These are phyloP conservation scores for Phalaenopsis hybrid DNA, from an alignment of 116 monocot genomes.

Conservation along the genomic window DNA sequence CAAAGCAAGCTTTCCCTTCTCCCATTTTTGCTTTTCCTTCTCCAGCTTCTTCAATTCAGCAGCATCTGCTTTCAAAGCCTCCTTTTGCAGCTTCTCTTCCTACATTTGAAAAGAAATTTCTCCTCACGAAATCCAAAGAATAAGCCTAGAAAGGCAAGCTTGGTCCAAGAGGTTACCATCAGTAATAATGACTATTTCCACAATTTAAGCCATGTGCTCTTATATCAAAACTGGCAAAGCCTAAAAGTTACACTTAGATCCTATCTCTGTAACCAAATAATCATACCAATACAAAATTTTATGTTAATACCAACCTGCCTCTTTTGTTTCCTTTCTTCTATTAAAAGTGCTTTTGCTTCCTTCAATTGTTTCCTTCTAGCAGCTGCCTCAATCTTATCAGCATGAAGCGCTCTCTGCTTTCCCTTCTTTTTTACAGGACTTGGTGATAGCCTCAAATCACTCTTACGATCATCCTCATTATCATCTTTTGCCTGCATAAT, in stretches of 20 bases:
- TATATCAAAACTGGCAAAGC: not conserved
- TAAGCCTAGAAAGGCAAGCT: too few species aligned
- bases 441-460: constrained; percentile 11
- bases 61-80: constrained; percentile 69
- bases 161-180: not conserved
- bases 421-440: constrained; percentile 18
- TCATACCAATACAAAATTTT: not conserved
- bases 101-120: constrained; percentile 14
- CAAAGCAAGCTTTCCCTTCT: constrained; percentile 70
- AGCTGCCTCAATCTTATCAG: constrained; percentile 23
- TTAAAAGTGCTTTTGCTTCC: constrained; percentile 52
- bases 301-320: constrained; percentile 37
- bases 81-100: constrained; percentile 66
- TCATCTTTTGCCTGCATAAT: constrained; percentile 17
- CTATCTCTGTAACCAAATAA: not conserved
- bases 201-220: not conserved
- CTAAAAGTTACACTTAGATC: not conserved
- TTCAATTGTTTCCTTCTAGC: constrained; percentile 52
- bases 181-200: not conserved
- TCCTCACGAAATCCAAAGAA: too few species aligned
- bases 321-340: constrained; percentile 67
- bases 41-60: constrained; percentile 56
- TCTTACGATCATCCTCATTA: constrained; percentile 9
- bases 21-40: constrained; percentile 75
- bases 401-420: constrained; percentile 13